Evolutionary conservation across 352 stramenopile genomes (phyloP), one percentile per base, ranked within the genome.

Genomic region (Pythium phragmiticola): DNA sequence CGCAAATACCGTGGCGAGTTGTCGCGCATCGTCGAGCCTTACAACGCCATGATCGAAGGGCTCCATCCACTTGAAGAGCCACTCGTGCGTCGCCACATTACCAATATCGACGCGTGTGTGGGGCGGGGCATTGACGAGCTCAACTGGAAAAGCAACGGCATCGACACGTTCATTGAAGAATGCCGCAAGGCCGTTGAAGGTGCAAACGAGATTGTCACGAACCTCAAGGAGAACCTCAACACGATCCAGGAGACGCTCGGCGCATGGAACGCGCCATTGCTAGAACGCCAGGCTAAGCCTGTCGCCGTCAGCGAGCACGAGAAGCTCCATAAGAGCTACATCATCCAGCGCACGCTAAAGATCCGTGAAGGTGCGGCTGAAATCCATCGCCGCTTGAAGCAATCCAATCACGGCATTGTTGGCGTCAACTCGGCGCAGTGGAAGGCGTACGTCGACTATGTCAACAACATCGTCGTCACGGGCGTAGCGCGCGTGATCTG

Each of bases 401-500:
- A 99, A 64, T 98, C 91, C 2, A 98, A 98, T 70, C 95, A 96
- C 16, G 81, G 96, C 9, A 92, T 99, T 33, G 89, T 98, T 12
- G 80, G 85, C 13, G 95, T 96, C 42, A 98, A 98, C 65, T 92
- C 84, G 28, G 95, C 94, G n/a, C 84, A 99, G 71, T 99, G 97
- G 97, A 97, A 94, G 56, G 90, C 89, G 14, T 99, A 99, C 65
- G 89, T 98, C 19, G 94, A 99, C 68, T 99, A 98, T 63, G 91
- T 99, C 50, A 99, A 99, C 75, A 98, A 96, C 69, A 95, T 99
- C 17, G 94, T 99, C 14, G 90, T 99, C 16, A 87, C 94, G 49
- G 97, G 97, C 21, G 82, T 99, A 4, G 90, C 95, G 0, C 81
- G 80, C 2, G 84, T 91, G 54, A 93, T 95, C 51, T 93, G 82